Conservation (phyloP, 495 filamentous ascomycete species). For the Annulohypoxylon moriforme region DNA sequence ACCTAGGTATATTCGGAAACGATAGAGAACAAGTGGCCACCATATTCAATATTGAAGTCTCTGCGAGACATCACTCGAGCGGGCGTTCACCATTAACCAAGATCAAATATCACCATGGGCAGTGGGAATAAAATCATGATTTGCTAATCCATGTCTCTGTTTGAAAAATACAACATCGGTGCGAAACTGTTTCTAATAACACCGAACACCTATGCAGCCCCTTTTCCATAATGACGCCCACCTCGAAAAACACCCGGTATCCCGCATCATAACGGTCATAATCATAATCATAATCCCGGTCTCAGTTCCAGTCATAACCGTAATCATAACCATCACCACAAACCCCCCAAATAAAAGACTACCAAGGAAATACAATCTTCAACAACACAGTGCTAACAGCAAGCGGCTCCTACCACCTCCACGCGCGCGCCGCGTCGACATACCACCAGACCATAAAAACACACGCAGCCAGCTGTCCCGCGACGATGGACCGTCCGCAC, state of each 20-base stretch:
- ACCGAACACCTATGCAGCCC: background rate
- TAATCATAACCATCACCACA: background rate
- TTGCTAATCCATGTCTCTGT: conserved; percentile 37
- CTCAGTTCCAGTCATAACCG: background rate
- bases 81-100: too few relatives aligned
- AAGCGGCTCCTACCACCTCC: conserved; percentile 40
- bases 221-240: background rate
- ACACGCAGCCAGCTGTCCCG: conserved; percentile 32
- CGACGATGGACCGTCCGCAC: conserved; percentile 23
- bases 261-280: background rate
- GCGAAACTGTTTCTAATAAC: conserved; percentile 6
- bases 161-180: conserved; percentile 19
- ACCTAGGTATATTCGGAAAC: too few relatives aligned
- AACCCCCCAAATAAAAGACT: background rate
- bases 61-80: too few relatives aligned
- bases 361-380: conserved; percentile 44
- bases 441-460: conserved; percentile 42
- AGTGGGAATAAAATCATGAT: conserved; percentile 35
- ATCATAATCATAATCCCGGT: too few relatives aligned
- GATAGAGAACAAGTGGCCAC: too few relatives aligned
- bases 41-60: too few relatives aligned
- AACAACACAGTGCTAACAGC: conserved; percentile 33
- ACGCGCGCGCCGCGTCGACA: conserved; percentile 18
- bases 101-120: too few relatives aligned
- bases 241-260: background rate